phyloP scores from a whole-genome alignment of 768 basidiomycete genomes.

The Tylopilus vinaceipallidus region DNA sequence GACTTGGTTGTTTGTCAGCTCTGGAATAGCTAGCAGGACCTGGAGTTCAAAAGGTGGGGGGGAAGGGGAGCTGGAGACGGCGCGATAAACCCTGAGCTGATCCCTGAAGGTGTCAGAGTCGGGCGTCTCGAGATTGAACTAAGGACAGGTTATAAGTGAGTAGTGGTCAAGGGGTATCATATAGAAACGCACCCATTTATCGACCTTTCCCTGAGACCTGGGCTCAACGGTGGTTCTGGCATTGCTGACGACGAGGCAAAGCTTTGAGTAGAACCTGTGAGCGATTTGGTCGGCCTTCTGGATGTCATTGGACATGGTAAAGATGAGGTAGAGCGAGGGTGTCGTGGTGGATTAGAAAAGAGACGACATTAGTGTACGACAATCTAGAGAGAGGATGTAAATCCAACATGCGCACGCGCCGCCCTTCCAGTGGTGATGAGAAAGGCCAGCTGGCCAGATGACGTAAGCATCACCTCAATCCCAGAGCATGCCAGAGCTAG shows the following conservation, averaged over 20 bases:
- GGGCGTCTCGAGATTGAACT: slow-evolving; percentile 84
- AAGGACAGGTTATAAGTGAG: not conserved
- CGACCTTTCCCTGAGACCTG: slow-evolving; percentile 47
- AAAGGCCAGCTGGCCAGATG: slow-evolving; percentile 17
- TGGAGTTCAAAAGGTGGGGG: slow-evolving; percentile 60
- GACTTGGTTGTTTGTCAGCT: slow-evolving; percentile 65
- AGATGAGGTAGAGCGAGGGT: slow-evolving; percentile 7
- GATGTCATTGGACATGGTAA: slow-evolving; percentile 52
- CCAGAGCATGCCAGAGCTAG: slow-evolving; percentile 11
- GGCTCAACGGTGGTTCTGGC: slow-evolving; percentile 62
- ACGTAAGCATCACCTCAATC: slow-evolving; percentile 25
- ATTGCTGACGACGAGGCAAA: slow-evolving; percentile 70
- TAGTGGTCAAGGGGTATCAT: not conserved
- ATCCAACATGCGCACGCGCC: slow-evolving; percentile 20
- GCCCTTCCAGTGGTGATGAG: slow-evolving; percentile 16
- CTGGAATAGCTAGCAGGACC: slow-evolving; percentile 69
- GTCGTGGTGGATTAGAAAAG: slow-evolving; percentile 22
- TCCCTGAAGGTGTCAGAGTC: slow-evolving; percentile 68
- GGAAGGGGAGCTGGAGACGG: slow-evolving; percentile 37
- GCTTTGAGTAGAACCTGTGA: slow-evolving; percentile 79
- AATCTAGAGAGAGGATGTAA: slow-evolving; percentile 24
- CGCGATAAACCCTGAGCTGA: slow-evolving; percentile 56
- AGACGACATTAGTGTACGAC: slow-evolving; percentile 30
- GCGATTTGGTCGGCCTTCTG: slow-evolving; percentile 85
- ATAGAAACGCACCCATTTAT: slow-evolving; percentile 71